These are phyloP conservation scores for Fusarium armeniacum DNA, from an alignment of 2,329 filamentous ascomycete species.

Conservation along the genomic window DNA sequence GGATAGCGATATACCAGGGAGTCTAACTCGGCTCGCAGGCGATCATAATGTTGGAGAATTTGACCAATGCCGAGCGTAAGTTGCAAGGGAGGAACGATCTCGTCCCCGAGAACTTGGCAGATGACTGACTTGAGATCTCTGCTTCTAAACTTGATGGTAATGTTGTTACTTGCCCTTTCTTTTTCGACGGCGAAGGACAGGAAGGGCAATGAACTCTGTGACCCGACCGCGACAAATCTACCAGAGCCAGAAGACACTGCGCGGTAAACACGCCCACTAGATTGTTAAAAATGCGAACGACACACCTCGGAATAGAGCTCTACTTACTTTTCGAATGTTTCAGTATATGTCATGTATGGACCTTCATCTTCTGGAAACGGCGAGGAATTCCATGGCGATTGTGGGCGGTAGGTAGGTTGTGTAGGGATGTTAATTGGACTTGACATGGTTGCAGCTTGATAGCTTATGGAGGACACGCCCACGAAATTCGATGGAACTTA, in stretches of 20 bases:
- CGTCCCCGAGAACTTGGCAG: slow-evolving; percentile 55
- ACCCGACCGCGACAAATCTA: slow-evolving; percentile 46
- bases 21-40: slow-evolving; percentile 41
- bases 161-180: slow-evolving; percentile 38
- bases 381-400: slow-evolving; percentile 6
- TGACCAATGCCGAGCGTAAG: slow-evolving; percentile 43
- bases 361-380: slow-evolving; percentile 43
- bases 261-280: slow-evolving; percentile 46
- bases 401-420: slow-evolving; percentile 24
- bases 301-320: too few species aligned
- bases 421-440: slow-evolving; percentile 47
- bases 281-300: slow-evolving; percentile 10
- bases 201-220: slow-evolving; percentile 33
- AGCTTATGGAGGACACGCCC: slow-evolving; percentile 3
- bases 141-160: slow-evolving; percentile 51
- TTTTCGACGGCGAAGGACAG: slow-evolving; percentile 51
- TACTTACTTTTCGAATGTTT: slow-evolving; percentile 48
- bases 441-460: slow-evolving; percentile 33
- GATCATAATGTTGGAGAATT: slow-evolving; percentile 46
- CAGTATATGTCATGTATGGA: slow-evolving; percentile 47
- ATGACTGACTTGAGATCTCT: slow-evolving; percentile 56
- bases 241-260: slow-evolving; percentile 50
- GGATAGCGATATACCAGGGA: slow-evolving; percentile 19
- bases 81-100: slow-evolving; percentile 8
- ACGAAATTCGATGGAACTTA: not conserved